Conservation (phyloP, 257 asterid genomes). For the Fraxinus excelsior region DNA sequence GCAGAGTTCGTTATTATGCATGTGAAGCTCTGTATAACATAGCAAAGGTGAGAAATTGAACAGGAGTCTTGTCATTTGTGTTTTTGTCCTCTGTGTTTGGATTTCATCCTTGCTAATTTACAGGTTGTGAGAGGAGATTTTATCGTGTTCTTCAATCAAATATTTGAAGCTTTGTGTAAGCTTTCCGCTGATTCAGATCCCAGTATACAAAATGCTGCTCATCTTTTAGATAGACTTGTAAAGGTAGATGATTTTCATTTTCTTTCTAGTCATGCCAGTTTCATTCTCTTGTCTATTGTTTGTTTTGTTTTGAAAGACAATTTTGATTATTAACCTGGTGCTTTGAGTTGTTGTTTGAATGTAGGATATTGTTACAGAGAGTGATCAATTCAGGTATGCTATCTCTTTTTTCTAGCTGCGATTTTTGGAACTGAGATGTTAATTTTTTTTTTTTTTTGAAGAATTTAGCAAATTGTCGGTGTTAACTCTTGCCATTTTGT, state of each 20-base stretch:
- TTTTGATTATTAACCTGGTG: constrained; percentile 11
- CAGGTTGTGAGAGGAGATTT: constrained; percentile 99
- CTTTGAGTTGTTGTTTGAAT: constrained; percentile 23
- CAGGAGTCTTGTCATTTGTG: constrained; percentile 10
- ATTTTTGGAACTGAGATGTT: constrained; percentile 11
- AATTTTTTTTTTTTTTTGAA: constrained; percentile 19
- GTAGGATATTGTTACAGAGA: constrained; percentile 99
- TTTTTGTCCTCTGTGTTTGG: constrained; percentile 16
- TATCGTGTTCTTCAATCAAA: constrained; percentile 94
- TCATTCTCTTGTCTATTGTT: neutral
- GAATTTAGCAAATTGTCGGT: constrained; percentile 15
- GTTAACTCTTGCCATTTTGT: constrained; percentile 27
- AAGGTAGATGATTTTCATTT: constrained; percentile 50
- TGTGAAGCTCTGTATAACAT: constrained; percentile 98
- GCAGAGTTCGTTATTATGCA: constrained; percentile 98
- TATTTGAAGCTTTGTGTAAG: constrained; percentile 93
- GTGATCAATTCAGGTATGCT: constrained; percentile 96
- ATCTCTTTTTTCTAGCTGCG: constrained; percentile 22
- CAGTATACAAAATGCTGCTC: constrained; percentile 99
- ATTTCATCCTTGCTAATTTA: constrained; percentile 34
- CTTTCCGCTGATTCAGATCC: constrained; percentile 98
- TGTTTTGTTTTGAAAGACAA: constrained; percentile 7
- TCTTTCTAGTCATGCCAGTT: neutral
- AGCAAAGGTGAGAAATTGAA: constrained; percentile 74
- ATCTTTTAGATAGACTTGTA: constrained; percentile 97